phyloP scores from a whole-genome alignment of 2,329 filamentous ascomycete species.

The Pseudogymnoascus sp. region DNA sequence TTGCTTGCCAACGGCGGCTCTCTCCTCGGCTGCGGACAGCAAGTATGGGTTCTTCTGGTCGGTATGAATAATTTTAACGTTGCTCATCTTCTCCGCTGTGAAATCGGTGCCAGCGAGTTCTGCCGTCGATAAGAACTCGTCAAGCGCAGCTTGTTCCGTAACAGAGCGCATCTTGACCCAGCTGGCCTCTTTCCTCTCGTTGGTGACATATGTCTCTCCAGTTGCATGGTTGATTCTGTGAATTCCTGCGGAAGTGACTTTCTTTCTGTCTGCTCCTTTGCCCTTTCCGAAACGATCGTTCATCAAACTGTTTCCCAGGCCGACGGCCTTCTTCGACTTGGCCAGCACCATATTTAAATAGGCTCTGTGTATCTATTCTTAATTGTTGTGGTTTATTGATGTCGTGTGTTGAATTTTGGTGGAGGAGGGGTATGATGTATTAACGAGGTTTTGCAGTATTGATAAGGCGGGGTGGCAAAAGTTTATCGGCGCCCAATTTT shows the following conservation, averaged over 20 bases:
- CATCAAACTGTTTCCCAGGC: conserved; percentile 96
- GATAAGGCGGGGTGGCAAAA: conserved; percentile 10
- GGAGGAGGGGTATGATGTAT: conserved; percentile 9
- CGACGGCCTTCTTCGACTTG: conserved; percentile 92
- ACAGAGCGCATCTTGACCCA: conserved; percentile 99
- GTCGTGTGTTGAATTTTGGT: conserved; percentile 3
- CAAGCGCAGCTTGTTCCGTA: conserved; percentile 90
- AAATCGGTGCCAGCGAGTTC: conserved; percentile 98
- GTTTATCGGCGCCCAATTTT: conserved; percentile 7
- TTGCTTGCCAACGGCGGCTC: conserved; percentile 71
- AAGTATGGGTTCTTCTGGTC: conserved; percentile 95
- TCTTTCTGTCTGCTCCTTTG: conserved; percentile 77
- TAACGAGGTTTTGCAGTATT: conserved; percentile 10
- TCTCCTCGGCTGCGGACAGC: conserved; percentile 77
- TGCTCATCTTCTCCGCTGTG: conserved; percentile 97
- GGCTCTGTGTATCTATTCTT: background rate
- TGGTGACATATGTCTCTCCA: conserved; percentile 87
- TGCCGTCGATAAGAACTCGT: conserved; percentile 93
- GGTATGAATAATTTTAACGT: conserved; percentile 95
- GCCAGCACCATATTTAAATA: conserved; percentile 57
- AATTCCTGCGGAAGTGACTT: conserved; percentile 48
- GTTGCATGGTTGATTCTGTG: conserved; percentile 67
- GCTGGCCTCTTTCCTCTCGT: conserved; percentile 79
- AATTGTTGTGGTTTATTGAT: conserved; percentile 9
- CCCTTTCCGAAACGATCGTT: conserved; percentile 96